Evolutionary conservation across 768 basidiomycete genomes (phyloP), one percentile per base, ranked within the genome.

Genomic region (Suillus subaureus): DNA sequence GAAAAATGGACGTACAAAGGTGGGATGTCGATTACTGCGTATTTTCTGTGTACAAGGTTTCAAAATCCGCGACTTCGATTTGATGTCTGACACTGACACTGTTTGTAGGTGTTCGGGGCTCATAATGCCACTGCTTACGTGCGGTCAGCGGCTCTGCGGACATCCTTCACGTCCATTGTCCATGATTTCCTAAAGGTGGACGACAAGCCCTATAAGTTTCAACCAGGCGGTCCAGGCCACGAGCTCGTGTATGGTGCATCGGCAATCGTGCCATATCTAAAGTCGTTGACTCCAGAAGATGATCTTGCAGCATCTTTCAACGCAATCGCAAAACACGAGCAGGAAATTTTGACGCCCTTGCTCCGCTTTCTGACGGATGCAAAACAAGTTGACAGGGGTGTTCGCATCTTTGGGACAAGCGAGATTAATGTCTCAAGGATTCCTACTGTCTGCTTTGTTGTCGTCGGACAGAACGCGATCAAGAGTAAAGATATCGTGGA

Each of bases 1-100:
- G 89, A 18, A 75, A 77, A 63, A 86, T 93, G 35, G 87, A 93
- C 69, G 91, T 92, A 13, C 84, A 82, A 65, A 86, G 83, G 57
- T 93, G 91, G 92, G 90, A 92, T 62, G 81, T 92, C 47, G 90
- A 94, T 68, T 92, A 86, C 71, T 84, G 83, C 57, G 85, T 87
- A 61, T 87, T 92, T 74, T 87, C 90, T 0, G 83, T 87, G 69
- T 93, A 93, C 80, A 94, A 93, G 85, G 92, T 89, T 55, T 42
- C 6, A 37, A 12, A 51, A 55, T 42, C 26, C 12, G 40, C 37
- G 23, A n/a, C 61, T 66, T 33, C 6, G 33, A n/a, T 35, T 55
- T 13, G 21, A 37, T 21, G 26, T 21, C 26, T 60, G 40, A 31
- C 26, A 40, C 58, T 60, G 18, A 42, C 40, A 55, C 63, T 26